Base-by-base conservation (phyloP, 1,139 yeast genomes). In the Nakaseomyces bracarensis region DNA sequence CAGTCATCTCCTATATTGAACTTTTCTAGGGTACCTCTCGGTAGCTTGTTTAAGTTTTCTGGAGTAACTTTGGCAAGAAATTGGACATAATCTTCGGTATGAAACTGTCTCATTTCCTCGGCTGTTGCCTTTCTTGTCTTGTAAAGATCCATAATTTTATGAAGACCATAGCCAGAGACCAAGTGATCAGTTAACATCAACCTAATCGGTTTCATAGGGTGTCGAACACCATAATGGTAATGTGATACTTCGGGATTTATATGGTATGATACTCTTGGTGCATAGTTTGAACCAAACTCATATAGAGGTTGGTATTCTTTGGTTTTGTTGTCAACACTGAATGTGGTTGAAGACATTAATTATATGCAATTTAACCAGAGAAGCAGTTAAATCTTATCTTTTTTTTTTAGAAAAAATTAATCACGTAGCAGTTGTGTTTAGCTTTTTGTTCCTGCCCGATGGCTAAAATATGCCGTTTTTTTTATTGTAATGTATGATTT, bases 171-270 rank as follows among this genome's bases (percentile, higher is more conserved):
- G 4, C 84, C 78, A 20, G 82, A 75, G 36, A 91, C 93, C 49
- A 91, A 67, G 61, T 87, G 96, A 64, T 91, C 97, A 0, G 98
- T 91, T 15, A 91, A 71, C 89, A 89, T 82, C 44, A 91, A 69
- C 47, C 98, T 67, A 62, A 91, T 86, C n/a, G 98, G 98, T 59
- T 91, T 91, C 98, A 91, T 91, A 10, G 98, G 98, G 64, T 91
- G 98, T 47, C 79, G 75, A 0, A 86, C 83, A 11, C 97, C 97
- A 63, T 83, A 87, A 57, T 86, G 96, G 63, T 80, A 86, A 53
- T 78, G 74, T 3, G 86, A 72, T 0, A 82, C 95, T 43, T 81
- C 79, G 28, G 93, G 86, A 60, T 87, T 87, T 64, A 76, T 86
- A 61, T 87, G 96, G 62, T 87, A 87, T 10, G 95, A 84, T 0